Base-by-base conservation (phyloP, 2,329 filamentous ascomycete species). In the Claviceps purpurea region DNA sequence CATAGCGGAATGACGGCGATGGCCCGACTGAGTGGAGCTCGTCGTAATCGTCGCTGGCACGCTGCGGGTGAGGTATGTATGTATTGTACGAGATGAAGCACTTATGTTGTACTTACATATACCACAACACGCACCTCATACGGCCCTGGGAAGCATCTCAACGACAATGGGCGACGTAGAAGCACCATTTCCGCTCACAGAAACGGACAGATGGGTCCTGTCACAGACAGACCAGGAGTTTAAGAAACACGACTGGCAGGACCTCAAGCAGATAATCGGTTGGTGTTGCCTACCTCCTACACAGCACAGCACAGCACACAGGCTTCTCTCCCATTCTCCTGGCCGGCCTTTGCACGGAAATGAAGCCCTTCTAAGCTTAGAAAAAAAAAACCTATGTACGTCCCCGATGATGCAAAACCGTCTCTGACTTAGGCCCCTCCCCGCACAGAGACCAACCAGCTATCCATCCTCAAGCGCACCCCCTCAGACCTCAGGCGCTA, bases 401-500 rank as follows among this genome's bases (percentile, higher is more conserved):
- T 34, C 3, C 30, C 7, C n/a, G 18, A 24, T 22, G 41, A 24
- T 5, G 13, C 41, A 22, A 34, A 11, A 5, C 2, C 10, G 10
- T 24, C 41, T 43, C 41, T 43, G 41, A 43, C 41, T 45, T 42
- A 45, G 34, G 34, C 18, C n/a, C 6, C 18, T 18, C 20, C 22
- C 13, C 47, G 22, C 34, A 20, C 42, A 79, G 72, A 67, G 50
- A 68, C 64, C 50, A 83, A 83, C 61, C 70, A 84, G 39, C 82
- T 96, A 54, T 79, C 85, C 56, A 74, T 78, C 24, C 84, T 96
- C 59, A 87, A 88, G 64, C 79, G 91, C 40, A 81, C 83, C 53
- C 89, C 91, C 1, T 89, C 85, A 26, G 85, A 95, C 59, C 73
- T 95, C 55, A 77, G 85, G 50, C 77, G 78, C 42, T 96, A 96